Conservation (phyloP, 2,329 filamentous ascomycete genomes). For the Xylariales sp. region DNA sequence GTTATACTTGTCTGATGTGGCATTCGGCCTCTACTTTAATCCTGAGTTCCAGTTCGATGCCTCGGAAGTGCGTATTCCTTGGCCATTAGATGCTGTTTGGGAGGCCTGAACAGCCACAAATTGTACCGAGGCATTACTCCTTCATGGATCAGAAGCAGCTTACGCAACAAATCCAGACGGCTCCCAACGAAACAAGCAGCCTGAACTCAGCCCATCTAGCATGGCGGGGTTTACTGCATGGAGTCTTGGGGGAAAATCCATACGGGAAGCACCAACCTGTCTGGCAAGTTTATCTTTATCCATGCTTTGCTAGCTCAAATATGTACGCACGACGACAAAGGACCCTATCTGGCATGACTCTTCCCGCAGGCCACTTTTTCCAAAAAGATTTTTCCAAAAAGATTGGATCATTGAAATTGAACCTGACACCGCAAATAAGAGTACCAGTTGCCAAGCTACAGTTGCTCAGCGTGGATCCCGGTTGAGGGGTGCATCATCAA, state of each 20-base stretch:
- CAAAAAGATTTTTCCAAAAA: conserved; percentile 59
- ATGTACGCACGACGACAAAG: conserved; percentile 37
- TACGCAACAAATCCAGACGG: conserved; percentile 55
- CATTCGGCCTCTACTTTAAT: conserved; percentile 70
- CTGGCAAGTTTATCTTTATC: conserved; percentile 70
- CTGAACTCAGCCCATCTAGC: conserved; percentile 59
- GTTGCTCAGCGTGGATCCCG: no score
- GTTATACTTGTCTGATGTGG: conserved; percentile 60
- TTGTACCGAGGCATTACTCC: conserved; percentile 61
- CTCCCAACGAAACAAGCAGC: conserved; percentile 59
- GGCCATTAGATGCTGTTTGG: conserved; percentile 70
- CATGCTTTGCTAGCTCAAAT: conserved; percentile 65
- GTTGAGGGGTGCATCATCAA: no score
- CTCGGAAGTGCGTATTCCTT: conserved; percentile 60
- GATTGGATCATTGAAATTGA: no score
- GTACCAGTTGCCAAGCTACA: conserved; percentile 40
- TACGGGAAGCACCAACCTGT: conserved; percentile 64
- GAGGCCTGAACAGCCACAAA: conserved; percentile 56
- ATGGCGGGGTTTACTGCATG: conserved; percentile 56
- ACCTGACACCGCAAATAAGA: conserved; percentile 38
- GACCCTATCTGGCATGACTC: conserved; percentile 26
- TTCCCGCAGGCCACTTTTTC: conserved; percentile 51
- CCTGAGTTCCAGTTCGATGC: conserved; percentile 57
- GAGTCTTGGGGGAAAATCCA: conserved; percentile 55
- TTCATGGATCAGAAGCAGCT: conserved; percentile 54